A percentile compares a stretch with the other conserved stretches of the same genome.
Evolutionary conservation across 495 filamentous ascomycete genomes (phyloP).

Genomic region (Trichodelitschia bisporula): DNA sequence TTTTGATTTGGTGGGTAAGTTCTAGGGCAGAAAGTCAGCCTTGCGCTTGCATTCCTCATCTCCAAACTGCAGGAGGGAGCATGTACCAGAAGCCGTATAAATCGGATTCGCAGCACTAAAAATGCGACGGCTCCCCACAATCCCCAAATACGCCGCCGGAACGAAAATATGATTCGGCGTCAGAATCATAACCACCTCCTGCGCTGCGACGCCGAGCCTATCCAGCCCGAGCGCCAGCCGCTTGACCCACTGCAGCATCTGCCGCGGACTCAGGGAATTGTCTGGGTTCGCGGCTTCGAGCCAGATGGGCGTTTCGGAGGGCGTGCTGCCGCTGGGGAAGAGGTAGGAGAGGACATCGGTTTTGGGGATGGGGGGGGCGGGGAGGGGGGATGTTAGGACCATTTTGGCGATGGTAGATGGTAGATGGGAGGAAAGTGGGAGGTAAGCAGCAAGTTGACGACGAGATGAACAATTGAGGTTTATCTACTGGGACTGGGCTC

Average conservation of each 20-base stretch:
- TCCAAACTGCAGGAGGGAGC: too few relatives aligned
- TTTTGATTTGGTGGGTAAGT: constrained; percentile 14
- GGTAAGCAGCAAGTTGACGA: too few relatives aligned
- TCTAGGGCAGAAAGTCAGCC: constrained; percentile 5
- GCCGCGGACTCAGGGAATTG: constrained; percentile 15
- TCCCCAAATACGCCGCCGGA: constrained; percentile 21
- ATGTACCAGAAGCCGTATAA: constrained; percentile 12
- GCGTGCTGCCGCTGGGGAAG: constrained; percentile 15
- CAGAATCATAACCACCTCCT: constrained; percentile 21
- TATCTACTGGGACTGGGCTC: too few relatives aligned
- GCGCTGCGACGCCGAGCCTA: constrained; percentile 12
- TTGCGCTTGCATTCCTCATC: not conserved
- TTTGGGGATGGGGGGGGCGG: constrained; percentile 16
- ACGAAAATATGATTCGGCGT: constrained; percentile 24
- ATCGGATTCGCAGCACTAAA: constrained; percentile 18
- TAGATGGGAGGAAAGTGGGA: too few relatives aligned
- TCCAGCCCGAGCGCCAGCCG: constrained; percentile 20
- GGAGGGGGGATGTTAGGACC: constrained; percentile 14
- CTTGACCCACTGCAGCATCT: constrained; percentile 20
- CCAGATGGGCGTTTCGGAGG: constrained; percentile 21
- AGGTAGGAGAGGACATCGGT: constrained; percentile 21
- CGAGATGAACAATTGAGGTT: too few relatives aligned
- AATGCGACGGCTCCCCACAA: constrained; percentile 18
- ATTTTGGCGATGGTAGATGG: too few relatives aligned
- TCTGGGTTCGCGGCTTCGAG: constrained; percentile 19